Base-by-base conservation (phyloP, 2,329 filamentous ascomycete species). In the Magnaporthiopsis poae region DNA sequence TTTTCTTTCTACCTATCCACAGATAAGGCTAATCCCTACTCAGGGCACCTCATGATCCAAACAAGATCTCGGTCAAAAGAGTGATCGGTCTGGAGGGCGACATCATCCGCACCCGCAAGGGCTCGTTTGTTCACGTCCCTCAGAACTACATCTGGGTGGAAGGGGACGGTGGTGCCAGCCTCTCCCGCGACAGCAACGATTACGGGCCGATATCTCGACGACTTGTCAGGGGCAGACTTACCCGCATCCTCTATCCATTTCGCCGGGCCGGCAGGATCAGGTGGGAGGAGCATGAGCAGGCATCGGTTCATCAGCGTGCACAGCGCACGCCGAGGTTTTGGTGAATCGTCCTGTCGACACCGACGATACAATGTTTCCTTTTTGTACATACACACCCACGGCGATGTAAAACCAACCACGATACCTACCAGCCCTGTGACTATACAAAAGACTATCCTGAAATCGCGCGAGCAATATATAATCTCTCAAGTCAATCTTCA, bases 141-240 rank as follows among this genome's bases (percentile, higher is more conserved):
- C 83, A 83, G 69, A 92, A 92, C 25, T 93, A 98, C 79, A 83
- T 98, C 35, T 99, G 95, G 95, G 87, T 99, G 0, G 94, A 98
- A 75, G 95, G 95, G 1, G 95, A 99, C 74, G 92, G 90, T 15
- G 84, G 85, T 72, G 84, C 86, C 71, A 82, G 84, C 64, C 85
- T 85, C 72, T 91, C 86, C 66, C 76, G 88, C 68, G 95, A 99
- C 78, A 96, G 92, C 77, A 96, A 96, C 77, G 87, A 87, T 15
- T 97, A 96, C 76, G 95, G 95, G 0, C 92, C 95, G 4, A 87
- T 96, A 63, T 89, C 90, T 31, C 86, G 86, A 69, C 86, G 85
- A 66, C 75, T 98, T 69, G 84, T 98, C 52, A 87, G 88, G 56
- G 93, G 93, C 0, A 87, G 83, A 72, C 87, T 93, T 27, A 86